Base-by-base conservation (phyloP, 371 early-diverging fungal species). In the Choanephora cucurbitarum region DNA sequence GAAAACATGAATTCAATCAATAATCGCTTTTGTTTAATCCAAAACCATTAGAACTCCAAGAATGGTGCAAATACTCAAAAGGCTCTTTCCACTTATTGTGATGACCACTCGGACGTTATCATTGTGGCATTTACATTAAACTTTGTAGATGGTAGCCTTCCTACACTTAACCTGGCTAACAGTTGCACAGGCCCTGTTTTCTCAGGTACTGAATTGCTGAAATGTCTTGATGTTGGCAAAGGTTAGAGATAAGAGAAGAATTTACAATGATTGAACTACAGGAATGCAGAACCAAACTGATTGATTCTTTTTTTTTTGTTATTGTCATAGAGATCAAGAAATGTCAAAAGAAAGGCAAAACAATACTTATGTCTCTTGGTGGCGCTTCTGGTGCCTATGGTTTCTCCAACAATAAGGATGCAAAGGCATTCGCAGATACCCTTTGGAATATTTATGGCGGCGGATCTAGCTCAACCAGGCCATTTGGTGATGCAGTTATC, bases 371-470 rank as follows among this genome's bases (percentile, higher is more conserved):
- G n/a, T 84, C 85, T 15, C 69, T 91, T 41, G 89, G 91, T 31
- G 91, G 89, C 18, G 88, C 85, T 10, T 49, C 81, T 10, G 86
- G 87, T 7, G 51, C 72, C 8, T 87, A 87, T 45, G 80, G 84
- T 0, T 78, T 91, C 45, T 46, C 64, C 0, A 72, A 68, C 33
- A 78, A 84, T 42, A 52, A 60, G 0, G 76, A 82, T 19, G 88
- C 63, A 18, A 41, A 49, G 3, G 63, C 61, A 7, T 85, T 88
- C 70, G 88, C 89, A 2, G 60, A 84, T 14, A 78, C 74, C 2
- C 56, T 86, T 8, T 90, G 88, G 87, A 65, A 85, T 45, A 54
- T 83, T 43, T 86, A 85, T 60, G 73, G 85, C 41, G 73, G 62
- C 13, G 83, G 85, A 2, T 44, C 56, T 1, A 65, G 77, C 11